These are phyloP conservation scores for Dothistroma pini DNA, from an alignment of 2,329 filamentous ascomycete species.

Conservation along the genomic window DNA sequence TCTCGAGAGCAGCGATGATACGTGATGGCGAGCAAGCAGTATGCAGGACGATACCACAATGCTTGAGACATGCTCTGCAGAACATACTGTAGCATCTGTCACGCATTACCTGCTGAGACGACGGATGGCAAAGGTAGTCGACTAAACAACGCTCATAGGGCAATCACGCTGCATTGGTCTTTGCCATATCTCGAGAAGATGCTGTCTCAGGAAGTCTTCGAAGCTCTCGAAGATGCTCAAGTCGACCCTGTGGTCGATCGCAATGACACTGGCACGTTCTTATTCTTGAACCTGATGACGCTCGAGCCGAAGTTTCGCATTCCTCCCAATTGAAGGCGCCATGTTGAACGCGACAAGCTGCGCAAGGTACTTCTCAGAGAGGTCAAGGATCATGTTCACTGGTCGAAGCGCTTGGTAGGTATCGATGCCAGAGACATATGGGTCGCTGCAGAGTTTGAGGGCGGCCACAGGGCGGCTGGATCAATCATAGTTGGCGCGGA, in stretches of 20 bases:
- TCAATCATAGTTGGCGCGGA: constrained; percentile 40
- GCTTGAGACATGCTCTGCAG: neutral
- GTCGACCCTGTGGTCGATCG: neutral
- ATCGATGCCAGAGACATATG: neutral
- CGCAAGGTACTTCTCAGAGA: neutral
- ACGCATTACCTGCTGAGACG: neutral
- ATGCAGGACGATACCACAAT: neutral
- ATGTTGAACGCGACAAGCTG: neutral
- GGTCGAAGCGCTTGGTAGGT: neutral
- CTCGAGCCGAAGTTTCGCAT: neutral
- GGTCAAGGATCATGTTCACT: neutral
- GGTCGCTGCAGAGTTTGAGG: neutral
- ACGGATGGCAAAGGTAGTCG: neutral
- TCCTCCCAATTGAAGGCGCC: neutral
- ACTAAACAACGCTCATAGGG: neutral
- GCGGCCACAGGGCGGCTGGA: neutral
- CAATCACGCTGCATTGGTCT: neutral
- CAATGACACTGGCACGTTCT: neutral
- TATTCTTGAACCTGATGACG: neutral
- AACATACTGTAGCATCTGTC: neutral
- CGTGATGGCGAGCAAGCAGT: neutral
- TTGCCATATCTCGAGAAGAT: neutral
- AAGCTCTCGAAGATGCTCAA: neutral
- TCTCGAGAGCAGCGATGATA: constrained; percentile 2
- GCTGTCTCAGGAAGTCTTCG: neutral